phyloP scores from a whole-genome alignment of 345 rosid species.

The Conringia planisiliqua region DNA sequence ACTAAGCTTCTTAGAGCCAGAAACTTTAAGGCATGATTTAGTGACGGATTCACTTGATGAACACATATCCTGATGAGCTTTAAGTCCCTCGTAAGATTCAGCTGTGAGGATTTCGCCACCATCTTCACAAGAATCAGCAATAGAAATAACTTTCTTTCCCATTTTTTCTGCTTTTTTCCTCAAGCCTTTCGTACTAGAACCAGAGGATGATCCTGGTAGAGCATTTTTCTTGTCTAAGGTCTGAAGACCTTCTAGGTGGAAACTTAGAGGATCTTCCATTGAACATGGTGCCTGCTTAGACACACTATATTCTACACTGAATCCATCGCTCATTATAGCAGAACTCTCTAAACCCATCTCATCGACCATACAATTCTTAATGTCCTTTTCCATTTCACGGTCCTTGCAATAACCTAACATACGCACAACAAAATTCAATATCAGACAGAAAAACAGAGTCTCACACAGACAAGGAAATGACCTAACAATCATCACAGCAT shows the following conservation, averaged over 20 bases:
- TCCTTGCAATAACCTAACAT: conserved; percentile 5
- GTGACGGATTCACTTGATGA: conserved; percentile 36
- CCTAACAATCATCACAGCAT: not conserved
- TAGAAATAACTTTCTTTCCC: conserved; percentile 28
- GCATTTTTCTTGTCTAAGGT: conserved; percentile 1
- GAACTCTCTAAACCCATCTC: conserved; percentile 55
- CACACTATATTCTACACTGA: conserved; percentile 28
- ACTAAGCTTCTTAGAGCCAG: conserved; percentile 46
- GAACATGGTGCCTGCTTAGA: conserved; percentile 25
- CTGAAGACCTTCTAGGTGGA: not conserved
- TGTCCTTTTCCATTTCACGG: conserved; percentile 16
- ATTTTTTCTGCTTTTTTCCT: conserved; percentile 26
- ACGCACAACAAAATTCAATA: not conserved
- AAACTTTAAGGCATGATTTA: conserved; percentile 65
- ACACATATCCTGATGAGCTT: conserved; percentile 31
- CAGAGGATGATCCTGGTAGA: conserved; percentile 33
- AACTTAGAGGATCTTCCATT: conserved; percentile 1
- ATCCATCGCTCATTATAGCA: conserved; percentile 49
- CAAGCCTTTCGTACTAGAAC: conserved; percentile 21
- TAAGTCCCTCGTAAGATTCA: conserved; percentile 6
- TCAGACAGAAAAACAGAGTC: not conserved
- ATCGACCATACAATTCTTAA: conserved; percentile 38
- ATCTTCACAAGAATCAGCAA: conserved; percentile 31
- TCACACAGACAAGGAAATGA: not conserved
- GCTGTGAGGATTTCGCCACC: conserved; percentile 24